A percentile compares a stretch with the other conserved stretches of the same genome.
Conservation (phyloP, 441 rosid genomes). For the Francoa sonchifolia region DNA sequence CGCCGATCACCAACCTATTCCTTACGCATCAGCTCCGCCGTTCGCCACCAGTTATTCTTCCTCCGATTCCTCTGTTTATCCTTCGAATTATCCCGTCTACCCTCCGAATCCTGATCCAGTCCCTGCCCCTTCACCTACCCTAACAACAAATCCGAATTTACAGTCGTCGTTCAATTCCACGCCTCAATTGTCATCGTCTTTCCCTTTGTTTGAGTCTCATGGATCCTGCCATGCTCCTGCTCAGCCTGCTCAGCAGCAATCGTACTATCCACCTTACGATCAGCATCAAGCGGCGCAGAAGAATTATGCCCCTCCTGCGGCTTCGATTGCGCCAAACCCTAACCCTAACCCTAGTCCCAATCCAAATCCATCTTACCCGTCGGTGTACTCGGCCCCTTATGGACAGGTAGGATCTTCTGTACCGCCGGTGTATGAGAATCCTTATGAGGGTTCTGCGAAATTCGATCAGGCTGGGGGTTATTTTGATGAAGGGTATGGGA, state of each 20-base stretch:
- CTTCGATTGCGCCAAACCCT: constrained; percentile 20
- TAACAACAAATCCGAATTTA: constrained; percentile 23
- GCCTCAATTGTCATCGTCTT: constrained; percentile 22
- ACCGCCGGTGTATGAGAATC: constrained; percentile 28
- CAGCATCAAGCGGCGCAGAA: constrained; percentile 40
- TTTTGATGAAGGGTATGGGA: constrained; percentile 40
- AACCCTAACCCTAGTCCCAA: constrained; percentile 12
- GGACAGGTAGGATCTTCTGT: constrained; percentile 32
- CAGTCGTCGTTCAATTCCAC: constrained; percentile 25
- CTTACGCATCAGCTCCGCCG: constrained; percentile 90
- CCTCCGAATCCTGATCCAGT: constrained; percentile 19
- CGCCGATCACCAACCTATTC: constrained; percentile 35
- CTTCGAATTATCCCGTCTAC: no score
- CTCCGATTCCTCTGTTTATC: constrained; percentile 43
- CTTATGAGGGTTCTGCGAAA: constrained; percentile 40
- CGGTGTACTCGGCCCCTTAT: constrained; percentile 35
- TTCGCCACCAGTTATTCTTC: constrained; percentile 32
- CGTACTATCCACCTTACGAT: constrained; percentile 42
- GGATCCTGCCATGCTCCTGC: constrained; percentile 43
- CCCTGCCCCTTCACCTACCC: constrained; percentile 5
- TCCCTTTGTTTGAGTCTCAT: constrained; percentile 54
- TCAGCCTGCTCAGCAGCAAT: constrained; percentile 29
- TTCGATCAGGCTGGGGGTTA: constrained; percentile 37
- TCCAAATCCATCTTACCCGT: constrained; percentile 28
- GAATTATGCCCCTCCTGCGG: constrained; percentile 25